phyloP scores from a whole-genome alignment of 768 basidiomycete genomes.

The Leccinum disarticulatum region DNA sequence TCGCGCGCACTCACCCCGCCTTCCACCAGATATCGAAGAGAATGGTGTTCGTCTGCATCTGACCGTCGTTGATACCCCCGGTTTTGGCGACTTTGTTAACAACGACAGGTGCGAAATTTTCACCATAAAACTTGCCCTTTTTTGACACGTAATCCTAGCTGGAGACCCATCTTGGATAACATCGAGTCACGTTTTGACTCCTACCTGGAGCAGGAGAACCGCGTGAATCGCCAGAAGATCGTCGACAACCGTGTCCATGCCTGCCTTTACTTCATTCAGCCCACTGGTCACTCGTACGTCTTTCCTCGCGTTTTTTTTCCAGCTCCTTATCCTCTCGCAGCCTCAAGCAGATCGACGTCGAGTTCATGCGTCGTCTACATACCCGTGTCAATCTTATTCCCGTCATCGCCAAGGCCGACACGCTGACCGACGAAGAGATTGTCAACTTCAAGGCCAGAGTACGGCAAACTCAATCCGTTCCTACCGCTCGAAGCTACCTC shows the following conservation, averaged over 20 bases:
- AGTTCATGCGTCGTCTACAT: constrained; percentile 97
- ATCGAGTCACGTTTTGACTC: constrained; percentile 98
- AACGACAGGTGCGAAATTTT: constrained; percentile 76
- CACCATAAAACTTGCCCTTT: constrained; percentile 9
- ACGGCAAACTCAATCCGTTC: constrained; percentile 21
- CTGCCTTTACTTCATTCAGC: constrained; percentile 98
- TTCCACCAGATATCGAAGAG: constrained; percentile 90
- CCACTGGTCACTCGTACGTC: constrained; percentile 94
- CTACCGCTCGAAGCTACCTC: not conserved
- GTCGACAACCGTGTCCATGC: constrained; percentile 98
- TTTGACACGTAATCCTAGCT: constrained; percentile 49
- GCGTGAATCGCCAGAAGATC: constrained; percentile 91
- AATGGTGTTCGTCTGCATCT: constrained; percentile 94
- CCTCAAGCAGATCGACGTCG: constrained; percentile 96
- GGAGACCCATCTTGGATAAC: constrained; percentile 98
- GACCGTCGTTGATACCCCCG: constrained; percentile 73
- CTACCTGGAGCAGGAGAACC: constrained; percentile 97
- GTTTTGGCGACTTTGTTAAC: constrained; percentile 99
- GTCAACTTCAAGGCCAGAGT: constrained; percentile 91
- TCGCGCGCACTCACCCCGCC: constrained; percentile 17
- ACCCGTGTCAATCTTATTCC: constrained; percentile 98
- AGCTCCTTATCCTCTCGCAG: constrained; percentile 38
- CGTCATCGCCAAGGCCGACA: constrained; percentile 97
- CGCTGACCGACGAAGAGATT: constrained; percentile 95
- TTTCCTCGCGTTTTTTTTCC: not conserved